Percentiles rank a stretch among this genome's conserved stretches.
These are phyloP conservation scores for Cordyceps cicadae DNA, from an alignment of 2,329 filamentous ascomycete genomes.

Conservation along the genomic window DNA sequence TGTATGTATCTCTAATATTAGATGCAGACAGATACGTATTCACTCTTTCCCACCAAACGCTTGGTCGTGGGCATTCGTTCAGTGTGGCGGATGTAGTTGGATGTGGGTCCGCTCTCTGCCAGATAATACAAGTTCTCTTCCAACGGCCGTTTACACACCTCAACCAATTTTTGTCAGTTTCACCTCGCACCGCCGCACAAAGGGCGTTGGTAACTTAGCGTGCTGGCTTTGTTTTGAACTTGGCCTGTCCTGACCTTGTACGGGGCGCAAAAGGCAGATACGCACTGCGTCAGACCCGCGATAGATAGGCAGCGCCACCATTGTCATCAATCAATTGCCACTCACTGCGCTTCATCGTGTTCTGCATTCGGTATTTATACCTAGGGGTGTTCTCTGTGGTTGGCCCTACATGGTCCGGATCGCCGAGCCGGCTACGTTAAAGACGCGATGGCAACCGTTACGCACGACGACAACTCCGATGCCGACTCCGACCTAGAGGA, in stretches of 20 bases:
- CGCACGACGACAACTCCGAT: slow-evolving; percentile 25
- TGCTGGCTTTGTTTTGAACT: no score
- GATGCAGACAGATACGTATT: background rate
- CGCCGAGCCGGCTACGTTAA: background rate
- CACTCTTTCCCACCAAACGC: no score
- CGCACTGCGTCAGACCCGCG: no score
- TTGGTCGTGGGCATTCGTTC: no score
- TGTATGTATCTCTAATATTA: background rate
- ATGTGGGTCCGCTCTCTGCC: background rate
- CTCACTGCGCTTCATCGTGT: background rate
- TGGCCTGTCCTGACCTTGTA: no score
- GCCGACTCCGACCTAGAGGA: slow-evolving; percentile 38
- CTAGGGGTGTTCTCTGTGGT: background rate
- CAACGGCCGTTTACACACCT: no score
- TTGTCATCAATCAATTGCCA: background rate
- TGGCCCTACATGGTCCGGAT: background rate
- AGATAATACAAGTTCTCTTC: no score
- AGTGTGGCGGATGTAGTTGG: background rate
- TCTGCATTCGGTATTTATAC: background rate
- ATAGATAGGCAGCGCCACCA: no score
- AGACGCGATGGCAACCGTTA: background rate
- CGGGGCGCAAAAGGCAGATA: no score
- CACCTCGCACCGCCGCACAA: no score
- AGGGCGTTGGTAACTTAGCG: no score
- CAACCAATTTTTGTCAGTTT: no score